Conservation (phyloP, 495 filamentous ascomycete species). For the Sordaria brevicollis region DNA sequence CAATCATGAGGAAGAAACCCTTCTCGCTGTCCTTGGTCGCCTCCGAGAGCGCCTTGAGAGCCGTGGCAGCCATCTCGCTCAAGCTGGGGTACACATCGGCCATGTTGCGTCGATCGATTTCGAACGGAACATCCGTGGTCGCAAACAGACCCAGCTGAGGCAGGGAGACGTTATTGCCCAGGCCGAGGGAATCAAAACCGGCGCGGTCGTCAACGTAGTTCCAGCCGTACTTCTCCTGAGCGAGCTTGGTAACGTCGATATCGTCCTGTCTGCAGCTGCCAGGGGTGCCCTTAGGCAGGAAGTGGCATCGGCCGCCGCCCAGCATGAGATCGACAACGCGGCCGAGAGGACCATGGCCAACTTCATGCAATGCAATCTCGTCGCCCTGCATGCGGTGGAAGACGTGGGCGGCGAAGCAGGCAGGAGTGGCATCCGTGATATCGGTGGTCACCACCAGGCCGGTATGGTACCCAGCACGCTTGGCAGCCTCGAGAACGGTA, state of each 20-base stretch:
- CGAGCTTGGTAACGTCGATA: constrained; percentile 56
- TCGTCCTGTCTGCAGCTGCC: constrained; percentile 71
- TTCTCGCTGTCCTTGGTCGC: constrained; percentile 79
- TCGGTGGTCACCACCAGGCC: constrained; percentile 92
- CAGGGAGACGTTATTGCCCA: constrained; percentile 62
- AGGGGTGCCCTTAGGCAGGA: constrained; percentile 65
- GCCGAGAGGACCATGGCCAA: constrained; percentile 73
- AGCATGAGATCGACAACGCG: constrained; percentile 83
- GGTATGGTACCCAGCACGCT: constrained; percentile 81
- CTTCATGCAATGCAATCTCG: constrained; percentile 80
- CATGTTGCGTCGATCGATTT: constrained; percentile 74
- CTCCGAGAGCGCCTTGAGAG: constrained; percentile 64
- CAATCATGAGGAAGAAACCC: constrained; percentile 98
- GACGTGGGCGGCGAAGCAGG: constrained; percentile 87
- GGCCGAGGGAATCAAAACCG: constrained; percentile 66
- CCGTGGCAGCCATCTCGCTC: constrained; percentile 83
- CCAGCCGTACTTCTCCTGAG: constrained; percentile 64
- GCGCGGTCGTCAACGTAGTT: constrained; percentile 60
- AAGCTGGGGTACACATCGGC: constrained; percentile 77
- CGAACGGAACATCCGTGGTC: constrained; percentile 72
- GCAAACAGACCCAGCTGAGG: constrained; percentile 87
- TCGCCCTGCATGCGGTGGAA: constrained; percentile 72
- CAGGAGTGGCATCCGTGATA: constrained; percentile 95
- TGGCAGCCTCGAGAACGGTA: constrained; percentile 89
- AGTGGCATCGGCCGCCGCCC: constrained; percentile 88